Evolutionary conservation across 192 early-diverging fungal genomes (phyloP), one percentile per base, ranked within the genome.

Genomic region (Backusella parvicylindrica): DNA sequence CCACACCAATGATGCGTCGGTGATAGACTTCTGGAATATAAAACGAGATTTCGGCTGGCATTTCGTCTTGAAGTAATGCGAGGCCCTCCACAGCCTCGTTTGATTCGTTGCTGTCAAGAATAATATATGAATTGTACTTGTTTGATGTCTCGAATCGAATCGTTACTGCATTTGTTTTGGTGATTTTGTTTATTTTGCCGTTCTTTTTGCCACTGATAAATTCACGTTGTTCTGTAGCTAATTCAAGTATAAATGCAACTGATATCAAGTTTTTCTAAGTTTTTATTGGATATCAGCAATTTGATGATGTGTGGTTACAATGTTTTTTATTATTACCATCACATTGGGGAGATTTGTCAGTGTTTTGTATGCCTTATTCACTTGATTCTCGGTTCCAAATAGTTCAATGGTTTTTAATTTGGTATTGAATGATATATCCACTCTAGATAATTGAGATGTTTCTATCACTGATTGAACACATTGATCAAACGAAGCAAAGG

Each of bases 171-270:
- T 86, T 88, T 0, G 85, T 73, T 66, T 92, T 91, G 66, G 87
- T 89, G 75, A 95, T 95, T 70, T 91, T 88, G 85, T 95, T 95
- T 78, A 95, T 92, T 71, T 95, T 95, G 74, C 93, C 93, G 71
- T 89, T 91, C 81, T 94, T 94, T 82, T 94, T 94, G 64, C 93
- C 93, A 68, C 91, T 92, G 65, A 94, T 94, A 73, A 94, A 94
- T 71, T 94, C 93, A 12, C 89, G 83, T 76, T 94, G 92, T 70
- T 92, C 91, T 8, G 89, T 85, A 13, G 91, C 90, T 36, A 94
- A 66, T 36, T 94, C 92, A 2, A 94, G 72, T 64, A 88, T 87
- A 64, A 94, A 91, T 41, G 86, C 88, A 64, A 89, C 84, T 33
- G 90, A 89, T 23, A 85, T 75, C 60, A 89, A 85, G 32, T 78